A percentile compares a stretch with the other conserved stretches of the same genome.
These are phyloP conservation scores for Adansonia rubrostipa DNA, from an alignment of 441 rosid species.

Conservation along the genomic window DNA sequence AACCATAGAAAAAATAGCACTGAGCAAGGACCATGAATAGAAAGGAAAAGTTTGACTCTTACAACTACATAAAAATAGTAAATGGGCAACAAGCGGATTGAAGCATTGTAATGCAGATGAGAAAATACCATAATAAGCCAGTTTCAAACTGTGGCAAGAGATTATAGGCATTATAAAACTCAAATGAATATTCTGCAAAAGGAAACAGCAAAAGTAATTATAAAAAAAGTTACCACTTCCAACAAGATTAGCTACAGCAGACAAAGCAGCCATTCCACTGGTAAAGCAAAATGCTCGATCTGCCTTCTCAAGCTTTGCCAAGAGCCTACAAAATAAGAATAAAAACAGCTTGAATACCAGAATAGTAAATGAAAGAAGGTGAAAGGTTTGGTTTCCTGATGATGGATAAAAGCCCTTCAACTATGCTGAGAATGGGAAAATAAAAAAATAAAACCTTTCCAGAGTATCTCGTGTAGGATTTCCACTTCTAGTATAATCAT, in stretches of 20 bases:
- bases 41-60: not conserved
- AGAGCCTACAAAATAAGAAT: slow-evolving; percentile 55
- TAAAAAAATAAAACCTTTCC: slow-evolving; percentile 59
- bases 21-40: not conserved
- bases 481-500: slow-evolving; percentile 96
- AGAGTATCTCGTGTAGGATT: slow-evolving; percentile 89
- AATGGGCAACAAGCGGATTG: not conserved
- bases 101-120: not conserved
- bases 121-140: not conserved
- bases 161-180: not conserved
- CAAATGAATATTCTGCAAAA: not conserved
- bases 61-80: not conserved
- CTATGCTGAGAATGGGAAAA: not conserved
- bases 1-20: not conserved
- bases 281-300: slow-evolving; percentile 96
- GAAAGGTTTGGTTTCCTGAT: not conserved
- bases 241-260: slow-evolving; percentile 78
- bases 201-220: not conserved
- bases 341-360: not conserved
- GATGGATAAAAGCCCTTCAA: slow-evolving; percentile 17
- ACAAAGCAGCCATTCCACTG: slow-evolving; percentile 98
- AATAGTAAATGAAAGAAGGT: slow-evolving; percentile 3
- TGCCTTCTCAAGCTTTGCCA: slow-evolving; percentile 94
- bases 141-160: not conserved
- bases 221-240: slow-evolving; percentile 51